These are phyloP conservation scores for Pestalotiopsis sp. DNA, from an alignment of 2,329 filamentous ascomycete genomes.

Conservation along the genomic window DNA sequence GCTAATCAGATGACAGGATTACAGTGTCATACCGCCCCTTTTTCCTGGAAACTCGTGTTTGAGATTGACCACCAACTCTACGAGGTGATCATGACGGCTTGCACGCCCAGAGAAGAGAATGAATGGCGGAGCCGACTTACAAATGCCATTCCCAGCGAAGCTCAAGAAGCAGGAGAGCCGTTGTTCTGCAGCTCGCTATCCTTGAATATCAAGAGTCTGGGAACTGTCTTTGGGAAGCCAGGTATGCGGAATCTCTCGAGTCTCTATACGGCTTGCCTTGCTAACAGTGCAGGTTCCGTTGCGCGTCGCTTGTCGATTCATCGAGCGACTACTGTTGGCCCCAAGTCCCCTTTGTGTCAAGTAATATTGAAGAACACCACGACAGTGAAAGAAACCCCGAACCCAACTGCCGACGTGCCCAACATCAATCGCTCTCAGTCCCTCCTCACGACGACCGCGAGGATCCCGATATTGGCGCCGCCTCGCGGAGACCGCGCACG, in stretches of 20 bases:
- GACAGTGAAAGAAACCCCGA: conserved; percentile 59
- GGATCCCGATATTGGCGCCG: conserved; percentile 72
- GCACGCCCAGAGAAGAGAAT: conserved; percentile 76
- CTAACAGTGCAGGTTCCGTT: conserved; percentile 50
- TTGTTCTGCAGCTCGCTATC: conserved; percentile 65
- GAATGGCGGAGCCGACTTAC: conserved; percentile 76
- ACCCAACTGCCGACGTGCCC: conserved; percentile 45
- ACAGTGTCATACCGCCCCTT: conserved; percentile 82
- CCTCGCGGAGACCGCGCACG: conserved; percentile 75
- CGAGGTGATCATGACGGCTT: conserved; percentile 86
- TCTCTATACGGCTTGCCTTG: conserved; percentile 9
- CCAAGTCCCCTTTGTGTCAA: conserved; percentile 69
- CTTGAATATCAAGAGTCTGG: conserved; percentile 73
- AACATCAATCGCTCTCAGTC: conserved; percentile 78
- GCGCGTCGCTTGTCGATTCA: conserved; percentile 77
- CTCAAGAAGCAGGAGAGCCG: conserved; percentile 47
- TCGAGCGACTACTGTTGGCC: conserved; percentile 72
- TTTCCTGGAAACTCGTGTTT: conserved; percentile 92
- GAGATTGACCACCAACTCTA: conserved; percentile 76
- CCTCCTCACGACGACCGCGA: conserved; percentile 67
- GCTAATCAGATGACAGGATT: conserved; percentile 57
- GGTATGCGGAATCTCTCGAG: conserved; percentile 40
- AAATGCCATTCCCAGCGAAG: conserved; percentile 51
- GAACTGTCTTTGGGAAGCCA: conserved; percentile 74
- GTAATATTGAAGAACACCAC: conserved; percentile 88